Evolutionary conservation across 805 yeast genomes (phyloP).

Genomic region (Blastobotrys muscicola): DNA sequence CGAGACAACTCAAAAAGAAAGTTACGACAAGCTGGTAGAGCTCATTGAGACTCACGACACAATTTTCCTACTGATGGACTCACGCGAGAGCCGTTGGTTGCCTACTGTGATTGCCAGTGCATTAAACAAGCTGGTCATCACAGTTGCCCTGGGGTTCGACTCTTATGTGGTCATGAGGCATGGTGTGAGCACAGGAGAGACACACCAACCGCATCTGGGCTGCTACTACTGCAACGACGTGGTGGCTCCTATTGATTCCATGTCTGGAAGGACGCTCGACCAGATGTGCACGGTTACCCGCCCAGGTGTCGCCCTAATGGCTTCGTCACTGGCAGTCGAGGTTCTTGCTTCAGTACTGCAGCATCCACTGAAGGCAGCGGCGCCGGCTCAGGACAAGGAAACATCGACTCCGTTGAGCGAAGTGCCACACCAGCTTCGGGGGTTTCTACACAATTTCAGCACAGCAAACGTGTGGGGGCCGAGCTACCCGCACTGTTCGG

Average conservation of each 20-base stretch:
- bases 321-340: slow-evolving; percentile 82
- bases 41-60: slow-evolving; percentile 65
- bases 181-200: slow-evolving; percentile 39
- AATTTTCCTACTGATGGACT: slow-evolving; percentile 77
- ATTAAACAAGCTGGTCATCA: slow-evolving; percentile 63
- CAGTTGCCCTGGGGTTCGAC: slow-evolving; percentile 94
- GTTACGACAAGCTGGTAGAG: slow-evolving; percentile 42
- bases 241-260: slow-evolving; percentile 83
- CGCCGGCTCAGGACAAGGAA: slow-evolving; percentile 29
- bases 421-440: slow-evolving; percentile 82
- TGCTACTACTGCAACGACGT: slow-evolving; percentile 96
- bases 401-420: slow-evolving; percentile 46
- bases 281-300: slow-evolving; percentile 99
- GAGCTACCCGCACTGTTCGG: slow-evolving; percentile 73
- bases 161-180: slow-evolving; percentile 91
- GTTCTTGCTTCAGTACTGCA: slow-evolving; percentile 66
- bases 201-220: slow-evolving; percentile 43
- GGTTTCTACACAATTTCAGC: slow-evolving; percentile 61
- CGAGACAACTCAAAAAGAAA: slow-evolving; percentile 39
- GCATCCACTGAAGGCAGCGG: slow-evolving; percentile 42
- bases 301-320: slow-evolving; percentile 89
- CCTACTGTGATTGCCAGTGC: slow-evolving; percentile 77
- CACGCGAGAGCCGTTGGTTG: slow-evolving; percentile 95
- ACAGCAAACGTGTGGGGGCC: slow-evolving; percentile 61
- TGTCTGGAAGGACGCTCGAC: slow-evolving; percentile 82